Base-by-base conservation (phyloP, 2,329 filamentous ascomycete species). In the Teratosphaeria zuluensis region DNA sequence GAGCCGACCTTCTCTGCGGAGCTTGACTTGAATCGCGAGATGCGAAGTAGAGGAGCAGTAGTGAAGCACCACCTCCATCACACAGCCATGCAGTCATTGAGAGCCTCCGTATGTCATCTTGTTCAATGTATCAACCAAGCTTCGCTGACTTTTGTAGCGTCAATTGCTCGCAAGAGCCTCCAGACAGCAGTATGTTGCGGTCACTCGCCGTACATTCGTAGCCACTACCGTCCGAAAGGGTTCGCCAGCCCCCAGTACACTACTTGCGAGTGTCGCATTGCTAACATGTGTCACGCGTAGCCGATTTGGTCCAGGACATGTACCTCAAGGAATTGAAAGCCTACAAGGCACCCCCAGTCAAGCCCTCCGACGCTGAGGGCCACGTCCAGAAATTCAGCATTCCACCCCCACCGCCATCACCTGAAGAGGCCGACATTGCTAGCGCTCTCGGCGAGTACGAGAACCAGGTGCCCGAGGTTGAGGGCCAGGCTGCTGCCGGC, bases 241-340 rank as follows among this genome's bases (percentile, higher is more conserved):
- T 80, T 2, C 12, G 35, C 12, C 31, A 2, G 31, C 31, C 54
- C 31, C 54, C 54, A 46, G 12, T n/a, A 46, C 31, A 2, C 8
- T 16, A 8, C 8, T 14, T 6, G 19, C 19, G 9, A 21, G 21
- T 6, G 24, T 51, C 7, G 42, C 42, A 42, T 53, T 63, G 54
- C 63, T 62, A 61, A 30, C 46, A 5, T 11, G 6, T 5, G 6
- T 48, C 16, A 2, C n/a, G 19, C 19, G 30, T 61, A 97, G 94
- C 90, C 85, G 94, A 99, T 77, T 85, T 96, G 72, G 90, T 99
- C 70, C 94, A 97, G 80, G 92, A 97, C 75, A 84, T 99, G 73
- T 99, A 99, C 83, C 86, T 99, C 69, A 88, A 87, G 77, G 92
- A 97, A 79, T 86, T 99, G 74, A 94, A 92, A 80, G 84, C 85